phyloP scores from a whole-genome alignment of 2,329 filamentous ascomycete genomes.

The Colletotrichum nymphaeae region DNA sequence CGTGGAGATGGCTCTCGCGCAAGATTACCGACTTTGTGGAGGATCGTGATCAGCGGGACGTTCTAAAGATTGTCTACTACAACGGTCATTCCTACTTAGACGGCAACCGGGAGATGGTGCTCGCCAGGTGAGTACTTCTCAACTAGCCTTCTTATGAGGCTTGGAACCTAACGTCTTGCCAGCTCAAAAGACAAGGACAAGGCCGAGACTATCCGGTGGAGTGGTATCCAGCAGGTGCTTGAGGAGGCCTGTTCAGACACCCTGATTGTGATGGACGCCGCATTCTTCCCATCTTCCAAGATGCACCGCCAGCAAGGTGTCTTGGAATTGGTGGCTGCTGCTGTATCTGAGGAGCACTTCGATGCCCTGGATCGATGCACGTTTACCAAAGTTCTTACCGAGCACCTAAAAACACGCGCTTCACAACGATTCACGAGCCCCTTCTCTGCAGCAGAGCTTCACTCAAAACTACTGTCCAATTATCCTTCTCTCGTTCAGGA shows the following conservation, averaged over 20 bases:
- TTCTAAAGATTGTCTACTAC: conserved; percentile 70
- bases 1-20: conserved; percentile 65
- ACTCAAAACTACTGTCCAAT: conserved; percentile 62
- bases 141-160: too few species aligned
- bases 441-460: conserved; percentile 64
- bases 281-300: conserved; percentile 66
- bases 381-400: conserved; percentile 63
- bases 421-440: conserved; percentile 54
- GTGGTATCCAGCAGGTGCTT: conserved; percentile 65
- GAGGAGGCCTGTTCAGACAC: conserved; percentile 68
- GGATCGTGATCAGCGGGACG: conserved; percentile 64
- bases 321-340: conserved; percentile 67
- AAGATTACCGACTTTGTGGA: conserved; percentile 65
- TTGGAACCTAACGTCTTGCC: conserved; percentile 18
- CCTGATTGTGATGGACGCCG: conserved; percentile 68
- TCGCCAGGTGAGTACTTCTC: conserved; percentile 60
- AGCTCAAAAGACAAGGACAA: conserved; percentile 61
- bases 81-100: conserved; percentile 66
- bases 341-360: conserved; percentile 63
- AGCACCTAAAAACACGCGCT: conserved; percentile 61
- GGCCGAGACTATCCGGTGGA: conserved; percentile 64
- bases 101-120: conserved; percentile 66
- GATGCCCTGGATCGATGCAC: conserved; percentile 59
- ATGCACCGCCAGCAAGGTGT: conserved; percentile 64
- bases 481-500: conserved; percentile 66